These are phyloP conservation scores for Solanum paucissectum DNA, from an alignment of 257 asterid genomes.

Conservation along the genomic window DNA sequence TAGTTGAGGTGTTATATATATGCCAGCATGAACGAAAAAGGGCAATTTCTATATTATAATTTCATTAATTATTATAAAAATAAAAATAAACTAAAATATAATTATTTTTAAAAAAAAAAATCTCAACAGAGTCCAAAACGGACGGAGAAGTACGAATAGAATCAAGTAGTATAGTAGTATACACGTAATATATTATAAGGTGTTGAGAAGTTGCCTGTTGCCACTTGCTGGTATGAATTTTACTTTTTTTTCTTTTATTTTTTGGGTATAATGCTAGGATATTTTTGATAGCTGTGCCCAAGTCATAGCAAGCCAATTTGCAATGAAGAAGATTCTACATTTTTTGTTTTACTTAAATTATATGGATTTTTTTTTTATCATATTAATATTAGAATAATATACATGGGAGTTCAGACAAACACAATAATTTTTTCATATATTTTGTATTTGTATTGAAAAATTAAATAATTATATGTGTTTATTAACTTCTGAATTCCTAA, in stretches of 20 bases:
- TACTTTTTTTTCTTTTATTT: background rate
- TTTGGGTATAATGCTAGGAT: background rate
- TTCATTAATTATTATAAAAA: background rate
- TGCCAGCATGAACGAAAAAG: background rate
- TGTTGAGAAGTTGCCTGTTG: background rate
- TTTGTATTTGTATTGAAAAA: no score
- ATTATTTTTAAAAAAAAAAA: background rate
- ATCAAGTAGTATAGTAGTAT: background rate
- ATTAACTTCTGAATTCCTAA: fast-evolving
- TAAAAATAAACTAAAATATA: background rate
- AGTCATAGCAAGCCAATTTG: background rate
- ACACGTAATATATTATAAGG: background rate
- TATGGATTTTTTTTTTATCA: no score
- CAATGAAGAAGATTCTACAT: background rate
- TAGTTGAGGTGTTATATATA: constrained; percentile 8
- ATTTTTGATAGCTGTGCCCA: background rate
- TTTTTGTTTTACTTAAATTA: background rate
- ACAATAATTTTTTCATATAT: fast-evolving
- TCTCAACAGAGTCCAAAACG: background rate
- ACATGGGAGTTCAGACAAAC: background rate
- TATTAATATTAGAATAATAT: no score
- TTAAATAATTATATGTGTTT: no score
- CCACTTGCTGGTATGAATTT: background rate
- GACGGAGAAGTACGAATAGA: background rate
- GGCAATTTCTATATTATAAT: background rate